Percentiles rank a stretch among this genome's conserved stretches.
Evolutionary conservation across 768 basidiomycete genomes (phyloP).

Genomic region (Xerocomellus chrysenteron): DNA sequence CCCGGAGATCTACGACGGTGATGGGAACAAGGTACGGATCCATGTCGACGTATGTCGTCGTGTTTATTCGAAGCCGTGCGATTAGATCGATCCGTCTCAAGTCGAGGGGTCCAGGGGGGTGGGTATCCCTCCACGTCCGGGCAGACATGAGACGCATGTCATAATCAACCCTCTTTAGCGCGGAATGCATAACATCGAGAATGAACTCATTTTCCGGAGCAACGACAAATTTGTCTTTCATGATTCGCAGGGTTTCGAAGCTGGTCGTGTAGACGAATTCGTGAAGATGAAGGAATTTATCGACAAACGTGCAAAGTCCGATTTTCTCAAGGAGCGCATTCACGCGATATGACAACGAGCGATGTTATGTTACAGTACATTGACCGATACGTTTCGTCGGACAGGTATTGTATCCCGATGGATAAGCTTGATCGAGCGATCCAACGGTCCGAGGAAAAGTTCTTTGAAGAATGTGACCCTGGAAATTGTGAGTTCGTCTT

Average conservation of each 20-base stretch:
- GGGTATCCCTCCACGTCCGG: neutral
- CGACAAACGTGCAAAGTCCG: too few species aligned
- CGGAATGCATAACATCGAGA: neutral
- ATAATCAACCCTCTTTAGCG: neutral
- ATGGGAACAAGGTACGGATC: neutral
- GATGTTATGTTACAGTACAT: too few species aligned
- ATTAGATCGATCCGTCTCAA: conserved; percentile 1
- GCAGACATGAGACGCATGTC: too few species aligned
- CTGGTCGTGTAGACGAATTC: too few species aligned
- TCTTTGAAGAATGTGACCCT: too few species aligned
- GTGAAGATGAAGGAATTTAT: too few species aligned
- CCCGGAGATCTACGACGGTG: conserved; percentile 3
- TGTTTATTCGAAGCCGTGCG: neutral
- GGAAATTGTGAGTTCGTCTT: too few species aligned
- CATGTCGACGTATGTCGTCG: neutral
- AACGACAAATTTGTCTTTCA: conserved; percentile 4
- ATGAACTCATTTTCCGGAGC: conserved; percentile 2
- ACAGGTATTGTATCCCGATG: conserved; percentile 10
- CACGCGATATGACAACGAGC: too few species aligned
- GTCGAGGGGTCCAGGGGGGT: neutral
- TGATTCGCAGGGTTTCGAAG: neutral
- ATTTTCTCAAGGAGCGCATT: too few species aligned
- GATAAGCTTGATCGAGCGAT: neutral
- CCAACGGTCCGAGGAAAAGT: too few species aligned
- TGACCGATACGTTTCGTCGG: neutral